Base-by-base conservation (phyloP, 176 grass and related monocot genomes). In the Tillandsia fasciculata region DNA sequence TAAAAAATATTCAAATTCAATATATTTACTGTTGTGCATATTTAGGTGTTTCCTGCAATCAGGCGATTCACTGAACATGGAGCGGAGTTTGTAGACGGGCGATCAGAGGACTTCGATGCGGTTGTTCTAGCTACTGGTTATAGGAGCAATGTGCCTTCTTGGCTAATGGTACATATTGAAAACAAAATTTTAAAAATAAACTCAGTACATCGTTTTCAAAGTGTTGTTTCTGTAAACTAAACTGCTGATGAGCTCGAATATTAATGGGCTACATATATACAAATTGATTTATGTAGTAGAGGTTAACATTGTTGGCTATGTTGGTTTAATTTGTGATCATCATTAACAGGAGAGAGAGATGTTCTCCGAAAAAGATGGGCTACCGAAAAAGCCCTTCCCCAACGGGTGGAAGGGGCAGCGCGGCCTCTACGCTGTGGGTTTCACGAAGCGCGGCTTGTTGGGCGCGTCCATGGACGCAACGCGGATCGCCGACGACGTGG, bases 71-170 rank as follows among this genome's bases (percentile, higher is more conserved):
- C 20, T 1, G 81, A 85, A 24, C 58, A 90, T 1, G 82, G 74
- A 17, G 83, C 81, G 48, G 89, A 92, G 56, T 97, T 97, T 13
- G 72, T 83, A 0, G 89, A 92, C 1, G 93, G 86, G 10, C 86
- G 64, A n/a, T 42, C 1, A 1, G 77, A 85, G 79, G 67, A 79
- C 3, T 97, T 92, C 12, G 89, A 97, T 13, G 72, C 51, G 14
- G 79, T 92, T 8, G 75, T 97, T 12, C 80, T 97, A 14, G 93
- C 93, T 18, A 97, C 93, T 0, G 93, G 93, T 10, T 97, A 87
- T 33, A 83, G 69, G 68, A 97, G 89, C 53, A 97, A 97, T 64
- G 93, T 92, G 17, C 79, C 89, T 64, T 79, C 74, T 68, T 97
- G 93, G 93, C 74, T 97, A 49, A 90, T 92, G 89, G 93, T 97